These are phyloP conservation scores for Beta corolliflora DNA, from an alignment of 179 eudicot genomes.

Conservation along the genomic window DNA sequence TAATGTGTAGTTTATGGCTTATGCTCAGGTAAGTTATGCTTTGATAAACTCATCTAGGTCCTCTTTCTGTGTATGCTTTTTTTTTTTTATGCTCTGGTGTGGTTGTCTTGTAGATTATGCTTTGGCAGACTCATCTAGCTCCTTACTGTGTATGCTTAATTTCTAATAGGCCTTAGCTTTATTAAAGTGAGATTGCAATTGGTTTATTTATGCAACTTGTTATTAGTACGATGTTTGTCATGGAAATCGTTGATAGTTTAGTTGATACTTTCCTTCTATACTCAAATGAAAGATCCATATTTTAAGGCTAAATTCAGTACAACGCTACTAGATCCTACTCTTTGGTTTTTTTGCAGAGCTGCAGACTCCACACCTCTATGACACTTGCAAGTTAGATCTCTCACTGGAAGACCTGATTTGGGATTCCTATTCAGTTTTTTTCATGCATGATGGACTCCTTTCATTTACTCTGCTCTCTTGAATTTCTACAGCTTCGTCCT, in stretches of 20 bases:
- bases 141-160: neutral
- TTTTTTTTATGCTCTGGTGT: too few relatives aligned
- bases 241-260: too few relatives aligned
- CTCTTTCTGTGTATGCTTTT: too few relatives aligned
- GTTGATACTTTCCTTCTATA: neutral
- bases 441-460: neutral
- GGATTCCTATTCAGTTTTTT: neutral
- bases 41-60: too few relatives aligned
- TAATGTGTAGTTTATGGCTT: neutral
- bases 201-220: too few relatives aligned
- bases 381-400: neutral
- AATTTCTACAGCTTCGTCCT: neutral
- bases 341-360: neutral
- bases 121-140: neutral
- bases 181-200: neutral
- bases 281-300: neutral
- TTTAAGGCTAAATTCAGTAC: neutral
- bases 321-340: neutral
- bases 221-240: neutral
- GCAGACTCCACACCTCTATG: neutral
- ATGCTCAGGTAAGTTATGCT: neutral
- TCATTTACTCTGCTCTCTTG: neutral
- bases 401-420: neutral
- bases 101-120: neutral
- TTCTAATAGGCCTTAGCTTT: neutral